These are phyloP conservation scores for Cymbidium sinense DNA, from an alignment of 106 monocot genomes.

Conservation along the genomic window DNA sequence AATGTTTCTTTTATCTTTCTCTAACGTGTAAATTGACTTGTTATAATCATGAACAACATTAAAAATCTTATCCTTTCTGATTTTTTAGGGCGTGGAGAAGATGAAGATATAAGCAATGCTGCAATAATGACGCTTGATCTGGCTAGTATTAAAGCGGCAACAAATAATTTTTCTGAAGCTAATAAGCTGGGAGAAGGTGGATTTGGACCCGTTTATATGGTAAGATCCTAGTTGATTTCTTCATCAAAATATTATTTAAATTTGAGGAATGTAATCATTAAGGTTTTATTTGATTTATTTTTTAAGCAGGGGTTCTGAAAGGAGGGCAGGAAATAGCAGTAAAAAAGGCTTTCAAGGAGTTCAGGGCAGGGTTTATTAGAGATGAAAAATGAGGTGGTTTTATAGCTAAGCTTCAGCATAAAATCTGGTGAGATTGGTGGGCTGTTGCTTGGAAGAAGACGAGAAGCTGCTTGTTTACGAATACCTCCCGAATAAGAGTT, in stretches of 20 bases:
- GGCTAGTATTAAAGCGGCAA: neutral
- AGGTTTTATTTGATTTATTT: neutral
- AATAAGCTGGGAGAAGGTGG: conserved; percentile 11
- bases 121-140: conserved; percentile 2
- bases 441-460: conserved; percentile 14
- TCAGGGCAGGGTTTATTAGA: conserved; percentile 10
- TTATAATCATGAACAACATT: neutral
- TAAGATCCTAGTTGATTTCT: neutral
- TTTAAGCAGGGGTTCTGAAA: conserved; percentile 7
- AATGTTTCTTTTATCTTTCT: neutral
- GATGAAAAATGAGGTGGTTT: conserved; percentile 16
- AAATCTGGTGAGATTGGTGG: conserved; percentile 14
- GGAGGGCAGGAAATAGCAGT: conserved; percentile 19
- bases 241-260: neutral
- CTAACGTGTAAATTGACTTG: neutral
- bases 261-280: neutral
- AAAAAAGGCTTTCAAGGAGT: conserved; percentile 8
- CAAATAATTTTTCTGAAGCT: conserved; percentile 8
- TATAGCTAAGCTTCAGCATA: conserved; percentile 17
- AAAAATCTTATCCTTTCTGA: neutral
- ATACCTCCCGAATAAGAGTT: conserved; percentile 12
- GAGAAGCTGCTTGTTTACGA: conserved; percentile 18
- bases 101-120: neutral
- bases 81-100: neutral
- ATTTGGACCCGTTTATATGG: conserved; percentile 10